phyloP scores from a whole-genome alignment of 768 basidiomycete species.

The Kondoa subrosea region DNA sequence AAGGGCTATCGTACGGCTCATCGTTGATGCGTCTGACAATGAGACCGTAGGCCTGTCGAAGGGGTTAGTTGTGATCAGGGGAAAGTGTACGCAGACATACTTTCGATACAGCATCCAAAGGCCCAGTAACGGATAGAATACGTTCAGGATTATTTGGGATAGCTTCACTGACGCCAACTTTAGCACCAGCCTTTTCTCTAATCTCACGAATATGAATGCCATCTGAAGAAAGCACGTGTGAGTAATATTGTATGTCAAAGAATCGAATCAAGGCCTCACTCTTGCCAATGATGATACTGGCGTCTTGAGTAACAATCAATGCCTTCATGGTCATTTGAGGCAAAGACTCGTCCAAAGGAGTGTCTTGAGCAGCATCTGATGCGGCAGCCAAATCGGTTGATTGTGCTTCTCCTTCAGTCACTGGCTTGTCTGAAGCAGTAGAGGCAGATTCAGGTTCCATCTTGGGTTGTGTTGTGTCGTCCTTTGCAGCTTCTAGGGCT shows the following conservation, averaged over 20 bases:
- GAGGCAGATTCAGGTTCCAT: neutral
- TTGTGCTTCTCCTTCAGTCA: neutral
- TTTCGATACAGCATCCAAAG: slow-evolving; percentile 97
- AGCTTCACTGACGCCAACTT: slow-evolving; percentile 93
- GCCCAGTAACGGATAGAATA: slow-evolving; percentile 87
- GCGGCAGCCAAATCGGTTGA: neutral
- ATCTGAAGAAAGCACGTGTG: neutral
- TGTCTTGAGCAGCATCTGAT: neutral
- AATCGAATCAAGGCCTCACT: slow-evolving; percentile 29
- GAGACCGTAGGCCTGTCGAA: slow-evolving; percentile 75
- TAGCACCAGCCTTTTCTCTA: slow-evolving; percentile 86
- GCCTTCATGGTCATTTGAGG: slow-evolving; percentile 81
- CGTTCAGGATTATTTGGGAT: slow-evolving; percentile 99
- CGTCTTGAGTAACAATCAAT: slow-evolving; percentile 96
- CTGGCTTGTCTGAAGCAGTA: neutral
- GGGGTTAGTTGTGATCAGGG: neutral
- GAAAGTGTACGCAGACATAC: slow-evolving; percentile 36
- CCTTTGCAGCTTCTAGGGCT: neutral
- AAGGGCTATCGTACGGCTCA: slow-evolving; percentile 93
- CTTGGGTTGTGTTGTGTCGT: neutral
- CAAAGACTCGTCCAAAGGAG: neutral
- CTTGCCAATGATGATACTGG: slow-evolving; percentile 96
- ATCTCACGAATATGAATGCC: slow-evolving; percentile 97
- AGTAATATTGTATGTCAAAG: neutral
- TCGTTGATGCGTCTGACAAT: slow-evolving; percentile 98